Base-by-base conservation (phyloP, 495 filamentous ascomycete genomes). In the Tuber brumale region DNA sequence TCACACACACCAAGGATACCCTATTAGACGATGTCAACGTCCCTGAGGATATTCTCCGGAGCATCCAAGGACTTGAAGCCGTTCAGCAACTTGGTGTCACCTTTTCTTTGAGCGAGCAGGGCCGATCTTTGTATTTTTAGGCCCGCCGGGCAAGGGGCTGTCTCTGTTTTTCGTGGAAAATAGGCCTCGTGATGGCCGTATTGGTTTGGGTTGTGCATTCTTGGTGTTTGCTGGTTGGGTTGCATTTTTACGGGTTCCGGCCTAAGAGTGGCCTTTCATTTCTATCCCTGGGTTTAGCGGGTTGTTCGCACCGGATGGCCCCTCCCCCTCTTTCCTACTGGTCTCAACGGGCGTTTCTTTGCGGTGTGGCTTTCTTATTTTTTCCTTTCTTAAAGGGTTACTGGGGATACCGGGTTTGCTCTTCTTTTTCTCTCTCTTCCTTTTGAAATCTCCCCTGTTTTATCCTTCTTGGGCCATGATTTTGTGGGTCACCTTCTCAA, bases 1-100 rank as follows among this genome's bases (percentile, higher is more conserved):
- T 95, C 57, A 96, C 95, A 43, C 88, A 95, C 85, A 88, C 94
- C 77, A 94, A 94, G 81, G 93, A 95, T 71, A 90, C 89, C 74
- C 85, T 95, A 41, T 85, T 86, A 69, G 89, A 88, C 76, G 92
- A 89, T 23, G 88, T 89, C 19, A 81, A 86, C 69, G 88, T 91
- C 0, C 86, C 87, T 0, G 89, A 92, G 37, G 87, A 79, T 5
- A 95, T 98, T 18, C 79, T 95, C n/a, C 75, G 82, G 74, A 87
- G 97, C 79, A 84, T 97, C 70, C 76, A 83, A 72, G 86, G 86
- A 66, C 88, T 91, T 77, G 92, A 92, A 74, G 81, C 84, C 70
- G 85, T 86, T 72, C 87, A 87, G 8, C 86, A 86, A 74, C 76
- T 97, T 78, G 96, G 95, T 0, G 95, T 93, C 79, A 88, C 91